Evolutionary conservation across 1,284 basidiomycete species (phyloP), one percentile per base, ranked within the genome.

Genomic region (Malassezia yamatoensis): DNA sequence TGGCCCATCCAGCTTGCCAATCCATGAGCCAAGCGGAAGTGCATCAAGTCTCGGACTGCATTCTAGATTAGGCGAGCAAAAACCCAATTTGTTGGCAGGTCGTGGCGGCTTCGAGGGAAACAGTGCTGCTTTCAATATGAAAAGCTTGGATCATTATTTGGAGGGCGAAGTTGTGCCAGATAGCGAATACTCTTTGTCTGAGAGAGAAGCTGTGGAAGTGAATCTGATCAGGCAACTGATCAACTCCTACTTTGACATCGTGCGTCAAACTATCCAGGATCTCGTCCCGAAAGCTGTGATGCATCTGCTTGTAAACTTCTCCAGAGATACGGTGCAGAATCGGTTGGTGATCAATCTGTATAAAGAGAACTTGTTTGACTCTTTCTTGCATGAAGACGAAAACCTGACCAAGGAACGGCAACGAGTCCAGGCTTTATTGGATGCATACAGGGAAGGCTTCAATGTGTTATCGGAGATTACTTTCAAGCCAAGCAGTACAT

Each of bases 371-470:
- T 77, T 96, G 55, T 98, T 99, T 72, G 81, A 82, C 46, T 88
- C 91, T 50, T 78, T 99, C 77, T 77, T 99, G 70, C 87, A 90
- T 72, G 94, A 99, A 78, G 94, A 99, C 74, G 91, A 96, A 78
- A 84, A 86, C 53, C 78, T 98, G 57, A 90, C 93, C 32, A 86
- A 86, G 40, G 94, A 99, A 79, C 81, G 94, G 54, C 82, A 88
- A 62, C 80, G 94, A 68, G 88, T 99, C 42, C 96, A 96, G 81
- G 85, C 88, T 12, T 77, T 98, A 50, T 79, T 99, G 64, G 90
- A 96, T 70, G 93, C 93, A 12, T 99, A 98, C 78, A 90, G 86
- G 79, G 91, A 94, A 66, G 93, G 93, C 35, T 96, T 96, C 79
- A 70, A 75, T 43, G 61, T 54, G 34, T 42, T 54, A 29, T 60